Base-by-base conservation (phyloP, 345 rosid species). In the Acer negundo region DNA sequence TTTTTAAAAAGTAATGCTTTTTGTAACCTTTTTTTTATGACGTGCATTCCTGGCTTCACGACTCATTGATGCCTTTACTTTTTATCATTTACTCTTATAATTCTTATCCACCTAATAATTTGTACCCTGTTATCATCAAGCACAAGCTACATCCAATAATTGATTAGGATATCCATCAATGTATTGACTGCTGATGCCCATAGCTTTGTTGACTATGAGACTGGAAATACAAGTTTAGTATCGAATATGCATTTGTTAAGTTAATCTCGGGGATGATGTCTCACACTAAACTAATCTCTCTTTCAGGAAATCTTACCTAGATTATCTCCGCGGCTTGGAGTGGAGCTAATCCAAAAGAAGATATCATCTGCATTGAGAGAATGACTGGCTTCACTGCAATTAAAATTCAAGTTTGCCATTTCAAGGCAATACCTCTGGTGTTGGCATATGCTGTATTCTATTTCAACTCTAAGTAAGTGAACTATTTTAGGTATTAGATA, bases 341-440 rank as follows among this genome's bases (percentile, higher is more conserved):
- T 89, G 76, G 93, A 92, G 78, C 85, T 86, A 73, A 58, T 95
- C 67, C 94, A 90, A 72, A 90, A 92, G 88, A 93, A 90, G 92
- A 84, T 93, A 80, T 87, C 90, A 0, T 86, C 93, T 83, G 90
- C 90, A 19, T 87, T 89, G 77, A 84, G 88, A 75, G 80, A 87
- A 81, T 83, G 67, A 79, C 24, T 26, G 11, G 67, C 38, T 75
- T 80, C 62, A 44, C 12, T 70, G 72, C 76, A 8, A 69, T 49
- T 23, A 46, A 44, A 23, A 76, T 35, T 35, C 62, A 65, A 74
- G 42, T 56, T 40, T 63, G 61, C 46, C 42, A n/a, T 59, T 67
- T 3, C 24, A 51, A 35, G 65, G 23, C 77, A 58, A 26, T 31
- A 31, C 35, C 35, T 4, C 35, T 22, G 38, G 6, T 16, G 12